Evolutionary conservation across 345 rosid genomes (phyloP).

Genomic region (Populus deltoides): DNA sequence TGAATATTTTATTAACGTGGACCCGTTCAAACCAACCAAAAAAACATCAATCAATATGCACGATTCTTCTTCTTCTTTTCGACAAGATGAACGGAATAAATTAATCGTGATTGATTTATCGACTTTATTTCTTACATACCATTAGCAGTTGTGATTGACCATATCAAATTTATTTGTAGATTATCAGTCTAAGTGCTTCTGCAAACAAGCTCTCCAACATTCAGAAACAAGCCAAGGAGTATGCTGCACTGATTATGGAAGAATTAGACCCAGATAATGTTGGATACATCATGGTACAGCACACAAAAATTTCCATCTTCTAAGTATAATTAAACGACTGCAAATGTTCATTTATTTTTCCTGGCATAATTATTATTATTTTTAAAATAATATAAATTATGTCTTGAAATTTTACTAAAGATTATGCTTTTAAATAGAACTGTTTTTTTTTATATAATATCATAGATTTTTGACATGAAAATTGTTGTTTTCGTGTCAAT

Average conservation of each 20-base stretch:
- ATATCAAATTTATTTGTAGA: constrained; percentile 33
- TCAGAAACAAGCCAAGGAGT: constrained; percentile 80
- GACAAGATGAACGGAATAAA: not conserved
- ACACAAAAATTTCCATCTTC: not conserved
- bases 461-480: too few species aligned
- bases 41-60: not conserved
- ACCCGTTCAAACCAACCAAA: not conserved
- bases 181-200: constrained; percentile 81
- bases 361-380: too few species aligned
- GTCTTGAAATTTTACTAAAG: too few species aligned
- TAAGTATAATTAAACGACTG: not conserved
- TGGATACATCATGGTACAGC: constrained; percentile 74
- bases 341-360: not conserved
- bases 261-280: constrained; percentile 76
- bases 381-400: too few species aligned
- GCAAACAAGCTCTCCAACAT: constrained; percentile 78
- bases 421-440: too few species aligned
- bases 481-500: not conserved
- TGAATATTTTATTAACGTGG: not conserved
- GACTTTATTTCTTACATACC: not conserved
- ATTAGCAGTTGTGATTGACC: not conserved
- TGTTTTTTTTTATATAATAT: too few species aligned
- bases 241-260: constrained; percentile 87
- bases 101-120: not conserved
- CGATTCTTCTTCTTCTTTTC: not conserved